Evolutionary conservation across 2,329 filamentous ascomycete species (phyloP), one percentile per base, ranked within the genome.

Genomic region (Sarocladium oryzae): DNA sequence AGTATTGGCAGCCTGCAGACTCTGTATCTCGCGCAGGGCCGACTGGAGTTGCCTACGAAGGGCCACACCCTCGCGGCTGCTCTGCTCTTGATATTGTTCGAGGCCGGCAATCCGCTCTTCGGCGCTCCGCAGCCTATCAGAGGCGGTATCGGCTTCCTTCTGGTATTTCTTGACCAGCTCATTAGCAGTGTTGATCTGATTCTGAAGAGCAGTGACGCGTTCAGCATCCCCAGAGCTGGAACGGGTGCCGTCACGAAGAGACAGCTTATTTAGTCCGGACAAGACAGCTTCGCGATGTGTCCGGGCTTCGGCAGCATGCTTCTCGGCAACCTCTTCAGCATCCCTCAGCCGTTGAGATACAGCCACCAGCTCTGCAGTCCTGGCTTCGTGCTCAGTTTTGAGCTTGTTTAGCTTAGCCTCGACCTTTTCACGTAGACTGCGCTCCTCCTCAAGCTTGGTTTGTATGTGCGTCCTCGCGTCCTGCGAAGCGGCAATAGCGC

Each of bases 1-100:
- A 1, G 85, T 78, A 67, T 92, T 93, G 54, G 87, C 81, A 30
- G 86, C 81, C 58, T 90, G 87, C 23, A 95, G 75, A n/a, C 80
- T 76, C 65, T 96, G 90, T 13, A 86, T 84, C 53, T 99, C 92
- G 57, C 85, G 86, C 66, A 96, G 76, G 4, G 88, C 84, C 23
- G 83, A 78, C 65, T 97, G 93, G 50, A 99, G 78, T 63, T 97
- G 92, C 63, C 93, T 85, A 51, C 93, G 84, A 57, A 97, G 89
- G 32, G 85, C 82, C 51, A 99, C 83, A 46, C 90, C 90, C 67
- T 99, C 95, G 40, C 93, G 82, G 67, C 91, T 97, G 3, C 91
- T 87, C 69, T 99, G 93, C 64, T 99, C 93, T 69, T 99, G 93
- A 66, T 97, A 97, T 24, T 90, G 89, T 67, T 99, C 93, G 3